Evolutionary conservation across 345 rosid genomes (phyloP).

Genomic region (Nephelium lappaceum): DNA sequence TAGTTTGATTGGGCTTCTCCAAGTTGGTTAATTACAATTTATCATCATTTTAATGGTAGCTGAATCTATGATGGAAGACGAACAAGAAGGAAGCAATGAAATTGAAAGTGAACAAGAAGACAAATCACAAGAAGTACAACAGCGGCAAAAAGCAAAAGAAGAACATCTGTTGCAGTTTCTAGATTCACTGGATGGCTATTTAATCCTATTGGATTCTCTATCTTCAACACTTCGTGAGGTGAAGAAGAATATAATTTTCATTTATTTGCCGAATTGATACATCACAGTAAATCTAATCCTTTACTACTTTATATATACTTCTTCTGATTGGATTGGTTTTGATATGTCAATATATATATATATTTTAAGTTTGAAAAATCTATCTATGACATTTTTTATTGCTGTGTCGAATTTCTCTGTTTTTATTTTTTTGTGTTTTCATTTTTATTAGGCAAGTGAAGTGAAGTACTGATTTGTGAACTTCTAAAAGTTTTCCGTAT

Average conservation of each 20-base stretch:
- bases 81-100: conserved; percentile 20
- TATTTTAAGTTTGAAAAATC: neutral
- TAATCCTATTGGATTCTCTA: conserved; percentile 58
- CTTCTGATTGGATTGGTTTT: neutral
- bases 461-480: neutral
- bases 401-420: neutral
- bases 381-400: neutral
- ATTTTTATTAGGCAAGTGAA: neutral
- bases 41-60: neutral
- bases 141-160: conserved; percentile 22
- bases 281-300: conserved; percentile 17
- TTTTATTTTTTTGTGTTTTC: neutral
- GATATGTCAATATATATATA: neutral
- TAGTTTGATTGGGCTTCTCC: neutral
- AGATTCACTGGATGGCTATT: conserved; percentile 77
- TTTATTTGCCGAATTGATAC: neutral
- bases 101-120: conserved; percentile 22
- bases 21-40: neutral
- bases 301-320: neutral
- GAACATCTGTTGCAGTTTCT: conserved; percentile 58
- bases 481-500: neutral
- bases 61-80: conserved; percentile 28
- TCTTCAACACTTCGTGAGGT: conserved; percentile 84
- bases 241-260: neutral
- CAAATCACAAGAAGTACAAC: neutral